phyloP scores from a whole-genome alignment of 192 early-diverging fungal genomes.

The Backusella australiensis region DNA sequence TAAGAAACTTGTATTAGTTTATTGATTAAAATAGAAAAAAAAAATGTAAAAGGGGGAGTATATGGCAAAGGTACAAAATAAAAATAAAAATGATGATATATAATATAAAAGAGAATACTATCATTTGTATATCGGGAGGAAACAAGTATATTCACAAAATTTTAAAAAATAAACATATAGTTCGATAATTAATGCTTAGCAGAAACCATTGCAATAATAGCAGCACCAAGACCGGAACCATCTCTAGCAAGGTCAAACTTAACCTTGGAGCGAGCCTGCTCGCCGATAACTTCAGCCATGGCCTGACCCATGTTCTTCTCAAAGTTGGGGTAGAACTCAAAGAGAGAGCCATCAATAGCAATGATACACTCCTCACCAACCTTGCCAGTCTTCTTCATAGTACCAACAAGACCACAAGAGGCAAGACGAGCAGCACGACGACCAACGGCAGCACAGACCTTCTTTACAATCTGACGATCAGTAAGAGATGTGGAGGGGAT shows the following conservation, averaged over 20 bases:
- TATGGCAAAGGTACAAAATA: background rate
- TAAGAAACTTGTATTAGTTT: background rate
- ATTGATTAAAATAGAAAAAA: background rate
- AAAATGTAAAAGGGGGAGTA: background rate
- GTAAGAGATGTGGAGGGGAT: conserved; percentile 63
- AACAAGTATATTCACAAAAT: background rate
- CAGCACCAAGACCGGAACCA: conserved; percentile 81
- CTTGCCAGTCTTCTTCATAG: conserved; percentile 59
- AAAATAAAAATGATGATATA: background rate
- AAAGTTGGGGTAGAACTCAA: conserved; percentile 77
- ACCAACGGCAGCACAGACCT: conserved; percentile 75
- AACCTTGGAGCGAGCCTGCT: conserved; percentile 57
- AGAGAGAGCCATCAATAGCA: conserved; percentile 72
- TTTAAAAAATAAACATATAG: background rate
- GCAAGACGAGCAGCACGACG: conserved; percentile 83
- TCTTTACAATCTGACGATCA: conserved; percentile 80
- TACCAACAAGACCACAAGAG: conserved; percentile 62
- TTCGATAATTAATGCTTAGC: background rate
- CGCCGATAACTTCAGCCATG: conserved; percentile 72
- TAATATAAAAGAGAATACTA: background rate
- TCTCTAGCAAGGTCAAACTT: conserved; percentile 72
- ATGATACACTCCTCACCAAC: conserved; percentile 11
- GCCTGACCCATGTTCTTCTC: conserved; percentile 73
- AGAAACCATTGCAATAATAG: conserved; percentile 44
- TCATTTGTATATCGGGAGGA: background rate